Base-by-base conservation (phyloP, 306 rosid species). In the Prunus mume region DNA sequence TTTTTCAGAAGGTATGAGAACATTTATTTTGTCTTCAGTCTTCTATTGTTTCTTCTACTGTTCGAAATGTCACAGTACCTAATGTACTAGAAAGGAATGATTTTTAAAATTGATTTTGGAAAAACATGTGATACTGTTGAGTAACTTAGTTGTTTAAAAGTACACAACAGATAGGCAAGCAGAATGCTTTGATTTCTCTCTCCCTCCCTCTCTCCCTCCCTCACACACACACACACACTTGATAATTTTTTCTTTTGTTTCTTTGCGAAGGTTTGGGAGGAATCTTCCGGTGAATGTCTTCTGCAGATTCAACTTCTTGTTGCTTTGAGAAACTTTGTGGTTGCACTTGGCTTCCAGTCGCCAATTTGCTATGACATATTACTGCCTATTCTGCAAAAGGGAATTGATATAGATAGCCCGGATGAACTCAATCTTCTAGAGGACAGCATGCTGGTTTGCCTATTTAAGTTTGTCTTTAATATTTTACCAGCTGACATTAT, bases 381-480 rank as follows among this genome's bases (percentile, higher is more conserved):
- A 65, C 86, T 94, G 79, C 96, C 98, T 65, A 88, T 94, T 85
- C 86, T 94, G 81, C 90, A 83, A 60, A 73, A 86, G 83, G 97
- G 98, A 69, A 90, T 94, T 73, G 92, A 94, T 85, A 87, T 94
- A 77, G 92, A 94, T 81, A 80, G 86, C 79, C 98, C 98, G 27
- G 97, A 94, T 75, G 96, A 90, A 78, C 85, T 91, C 71, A 93
- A 89, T 88, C 97, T 94, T 88, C 78, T 94, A 8, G 98, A 94
- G 87, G 98, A 94, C 83, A 94, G 98, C 88, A 86, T 94, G 95
- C 95, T 86, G 97, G 98, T 93, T 84, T 79, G 90, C 81, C 77
- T 68, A 54, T 15, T 71, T 32, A 68, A 63, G 78, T 80, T 69
- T 9, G 30, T 72, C 64, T 72, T 65, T 54, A 38, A 56, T 62